Conservation (phyloP, 164 flowering plant species). For the Vitis rotundifolia region DNA sequence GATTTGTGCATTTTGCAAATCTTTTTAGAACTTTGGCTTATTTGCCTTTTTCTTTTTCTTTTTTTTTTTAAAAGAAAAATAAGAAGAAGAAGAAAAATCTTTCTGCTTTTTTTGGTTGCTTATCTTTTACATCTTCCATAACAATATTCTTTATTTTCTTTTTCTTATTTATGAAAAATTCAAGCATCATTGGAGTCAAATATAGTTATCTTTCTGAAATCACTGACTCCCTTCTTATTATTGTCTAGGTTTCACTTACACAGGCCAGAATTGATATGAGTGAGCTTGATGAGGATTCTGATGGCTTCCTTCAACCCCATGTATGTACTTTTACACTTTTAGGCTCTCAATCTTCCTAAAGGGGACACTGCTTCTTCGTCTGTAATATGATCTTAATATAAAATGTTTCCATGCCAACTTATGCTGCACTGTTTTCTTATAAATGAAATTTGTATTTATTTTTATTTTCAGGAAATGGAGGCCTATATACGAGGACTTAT, state of each 20-base stretch:
- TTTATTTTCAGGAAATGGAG: conserved; percentile 83
- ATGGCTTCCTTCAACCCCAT: conserved; percentile 93
- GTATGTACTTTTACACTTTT: conserved; percentile 39
- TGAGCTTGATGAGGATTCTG: conserved; percentile 98
- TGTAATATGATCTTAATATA: not conserved
- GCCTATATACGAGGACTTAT: conserved; percentile 92
- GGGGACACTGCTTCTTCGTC: not conserved
- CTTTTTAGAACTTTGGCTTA: too few species aligned
- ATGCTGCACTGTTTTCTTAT: not conserved
- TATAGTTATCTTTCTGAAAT: not conserved
- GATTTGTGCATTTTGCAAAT: too few species aligned
- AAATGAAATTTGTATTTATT: not conserved
- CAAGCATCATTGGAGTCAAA: too few species aligned
- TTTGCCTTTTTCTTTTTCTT: too few species aligned
- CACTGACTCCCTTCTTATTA: not conserved
- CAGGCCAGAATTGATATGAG: conserved; percentile 99
- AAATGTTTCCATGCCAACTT: not conserved
- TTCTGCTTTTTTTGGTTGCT: too few species aligned
- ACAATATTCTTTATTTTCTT: too few species aligned
- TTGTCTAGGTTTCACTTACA: conserved; percentile 90
- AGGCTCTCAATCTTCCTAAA: not conserved
- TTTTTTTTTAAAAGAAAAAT: too few species aligned
- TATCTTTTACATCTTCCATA: too few species aligned
- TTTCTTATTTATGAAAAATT: too few species aligned
- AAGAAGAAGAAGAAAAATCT: too few species aligned